These are phyloP conservation scores for Chaetomiaceae sp. DNA, from an alignment of 2,329 filamentous ascomycete genomes.

Conservation along the genomic window DNA sequence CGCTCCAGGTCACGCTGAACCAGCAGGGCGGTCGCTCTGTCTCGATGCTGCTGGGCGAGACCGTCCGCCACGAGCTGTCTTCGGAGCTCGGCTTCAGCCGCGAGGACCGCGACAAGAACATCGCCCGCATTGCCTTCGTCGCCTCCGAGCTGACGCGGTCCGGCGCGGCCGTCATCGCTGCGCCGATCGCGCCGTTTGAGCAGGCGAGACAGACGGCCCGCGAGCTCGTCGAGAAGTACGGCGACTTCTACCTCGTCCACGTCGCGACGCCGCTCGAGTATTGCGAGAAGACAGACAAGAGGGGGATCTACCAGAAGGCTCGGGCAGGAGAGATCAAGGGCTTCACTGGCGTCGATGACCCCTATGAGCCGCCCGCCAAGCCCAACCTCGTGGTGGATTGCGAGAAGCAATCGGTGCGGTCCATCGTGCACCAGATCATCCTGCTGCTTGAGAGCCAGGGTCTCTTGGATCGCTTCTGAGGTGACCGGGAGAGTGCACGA, in stretches of 20 bases:
- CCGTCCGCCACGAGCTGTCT: constrained; percentile 85
- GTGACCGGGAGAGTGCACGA: background rate
- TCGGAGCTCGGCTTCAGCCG: constrained; percentile 92
- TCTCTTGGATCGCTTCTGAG: constrained; percentile 65
- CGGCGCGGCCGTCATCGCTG: constrained; percentile 90
- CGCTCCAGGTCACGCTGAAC: constrained; percentile 94
- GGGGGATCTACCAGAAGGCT: constrained; percentile 80
- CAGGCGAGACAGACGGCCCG: constrained; percentile 68
- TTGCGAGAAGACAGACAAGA: constrained; percentile 91
- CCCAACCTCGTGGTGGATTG: constrained; percentile 79
- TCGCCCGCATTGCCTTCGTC: constrained; percentile 93
- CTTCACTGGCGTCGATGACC: constrained; percentile 97
- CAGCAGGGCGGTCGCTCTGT: constrained; percentile 95
- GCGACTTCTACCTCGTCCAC: constrained; percentile 91
- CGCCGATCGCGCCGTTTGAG: constrained; percentile 92
- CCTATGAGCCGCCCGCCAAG: constrained; percentile 80
- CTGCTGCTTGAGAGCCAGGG: constrained; percentile 85
- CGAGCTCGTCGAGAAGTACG: constrained; percentile 79
- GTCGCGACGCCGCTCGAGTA: constrained; percentile 89
- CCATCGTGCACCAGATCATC: constrained; percentile 94
- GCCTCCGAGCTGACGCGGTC: constrained; percentile 89
- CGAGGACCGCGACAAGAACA: constrained; percentile 90
- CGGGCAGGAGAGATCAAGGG: constrained; percentile 89
- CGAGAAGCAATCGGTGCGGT: constrained; percentile 81
- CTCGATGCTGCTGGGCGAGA: constrained; percentile 91